Evolutionary conservation across 1,284 basidiomycete genomes (phyloP).

Genomic region (Leccinum subrobustum): DNA sequence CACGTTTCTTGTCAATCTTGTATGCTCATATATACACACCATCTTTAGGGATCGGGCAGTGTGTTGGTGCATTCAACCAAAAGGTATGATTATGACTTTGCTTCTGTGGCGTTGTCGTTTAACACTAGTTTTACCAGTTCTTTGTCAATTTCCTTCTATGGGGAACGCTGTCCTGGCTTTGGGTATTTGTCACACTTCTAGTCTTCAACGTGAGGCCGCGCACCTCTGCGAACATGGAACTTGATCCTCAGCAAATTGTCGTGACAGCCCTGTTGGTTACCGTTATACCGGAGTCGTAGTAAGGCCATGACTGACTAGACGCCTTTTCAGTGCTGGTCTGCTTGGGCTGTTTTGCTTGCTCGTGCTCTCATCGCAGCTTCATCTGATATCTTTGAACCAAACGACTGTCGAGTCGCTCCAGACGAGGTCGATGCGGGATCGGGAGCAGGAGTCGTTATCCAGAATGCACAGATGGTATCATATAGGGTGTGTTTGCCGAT

Average conservation of each 20-base stretch:
- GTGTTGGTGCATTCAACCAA: slow-evolving; percentile 67
- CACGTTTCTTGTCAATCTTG: neutral
- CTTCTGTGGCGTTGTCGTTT: neutral
- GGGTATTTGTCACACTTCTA: slow-evolving; percentile 50
- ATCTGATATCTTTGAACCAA: slow-evolving; percentile 61
- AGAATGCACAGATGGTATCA: slow-evolving; percentile 48
- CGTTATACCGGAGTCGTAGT: neutral
- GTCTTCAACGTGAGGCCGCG: slow-evolving; percentile 37
- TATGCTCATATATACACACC: slow-evolving; percentile 16
- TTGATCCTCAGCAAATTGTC: slow-evolving; percentile 32
- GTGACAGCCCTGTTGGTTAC: slow-evolving; percentile 29
- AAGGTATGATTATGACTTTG: slow-evolving; percentile 37
- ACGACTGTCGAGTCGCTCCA: slow-evolving; percentile 79
- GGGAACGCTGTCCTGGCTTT: slow-evolving; percentile 48
- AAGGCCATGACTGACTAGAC: slow-evolving; percentile 10
- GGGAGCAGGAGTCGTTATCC: slow-evolving; percentile 54
- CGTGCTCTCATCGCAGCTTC: slow-evolving; percentile 59
- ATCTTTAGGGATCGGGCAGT: slow-evolving; percentile 59
- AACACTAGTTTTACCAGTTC: slow-evolving; percentile 36
- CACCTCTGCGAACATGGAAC: slow-evolving; percentile 8
- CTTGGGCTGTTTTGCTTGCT: slow-evolving; percentile 70
- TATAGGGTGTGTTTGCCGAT: slow-evolving; percentile 42
- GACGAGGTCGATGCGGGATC: slow-evolving; percentile 54
- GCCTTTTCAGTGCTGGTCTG: slow-evolving; percentile 36
- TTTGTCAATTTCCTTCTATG: slow-evolving; percentile 61